These are phyloP conservation scores for Streptanthus diversifolius DNA, from an alignment of 345 rosid species.

Conservation along the genomic window DNA sequence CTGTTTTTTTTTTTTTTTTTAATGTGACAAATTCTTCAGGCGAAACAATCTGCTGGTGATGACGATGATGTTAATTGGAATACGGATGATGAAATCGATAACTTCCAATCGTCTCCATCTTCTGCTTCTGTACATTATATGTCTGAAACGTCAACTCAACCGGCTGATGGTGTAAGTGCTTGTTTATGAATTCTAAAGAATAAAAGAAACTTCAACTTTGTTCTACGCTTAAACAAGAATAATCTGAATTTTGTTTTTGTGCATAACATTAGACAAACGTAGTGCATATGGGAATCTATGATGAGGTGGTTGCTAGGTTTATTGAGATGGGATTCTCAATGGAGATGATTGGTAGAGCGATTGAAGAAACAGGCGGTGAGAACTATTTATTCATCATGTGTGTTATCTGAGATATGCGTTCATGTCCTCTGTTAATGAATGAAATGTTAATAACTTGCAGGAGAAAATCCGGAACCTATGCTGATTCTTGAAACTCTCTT, in stretches of 20 bases:
- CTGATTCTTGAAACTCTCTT: slow-evolving; percentile 17
- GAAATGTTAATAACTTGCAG: background rate
- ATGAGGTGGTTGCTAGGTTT: background rate
- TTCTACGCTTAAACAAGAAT: background rate
- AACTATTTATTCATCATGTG: background rate
- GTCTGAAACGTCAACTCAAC: background rate
- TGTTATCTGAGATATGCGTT: background rate
- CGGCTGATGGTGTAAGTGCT: background rate
- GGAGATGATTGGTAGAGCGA: background rate
- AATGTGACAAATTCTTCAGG: background rate
- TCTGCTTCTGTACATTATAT: background rate
- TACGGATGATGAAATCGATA: background rate
- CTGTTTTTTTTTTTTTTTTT: background rate
- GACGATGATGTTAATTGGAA: background rate
- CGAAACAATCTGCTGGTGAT: background rate
- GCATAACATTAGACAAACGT: background rate
- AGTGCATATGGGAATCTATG: background rate
- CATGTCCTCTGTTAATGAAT: background rate
- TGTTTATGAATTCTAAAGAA: background rate
- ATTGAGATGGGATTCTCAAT: slow-evolving; percentile 8
- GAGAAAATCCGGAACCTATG: background rate
- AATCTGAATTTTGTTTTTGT: background rate
- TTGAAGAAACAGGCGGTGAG: background rate
- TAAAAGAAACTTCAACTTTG: background rate
- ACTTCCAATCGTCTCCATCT: background rate